Evolutionary conservation across 192 early-diverging fungal species (phyloP), one percentile per base, ranked within the genome.

Genomic region (Chytriomyces sp.): DNA sequence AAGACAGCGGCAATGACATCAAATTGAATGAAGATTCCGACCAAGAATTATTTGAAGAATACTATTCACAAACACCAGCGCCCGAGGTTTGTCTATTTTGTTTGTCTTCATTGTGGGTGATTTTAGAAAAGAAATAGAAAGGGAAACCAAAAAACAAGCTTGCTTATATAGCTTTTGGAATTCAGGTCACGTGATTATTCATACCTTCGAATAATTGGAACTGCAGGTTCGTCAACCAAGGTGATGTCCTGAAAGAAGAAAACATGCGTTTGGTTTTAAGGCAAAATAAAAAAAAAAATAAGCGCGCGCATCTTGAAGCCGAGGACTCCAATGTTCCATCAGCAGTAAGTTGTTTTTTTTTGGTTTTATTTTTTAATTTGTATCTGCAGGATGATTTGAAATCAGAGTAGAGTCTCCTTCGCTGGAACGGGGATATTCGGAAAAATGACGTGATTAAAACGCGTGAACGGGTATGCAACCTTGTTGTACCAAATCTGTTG

Each of bases 51-150:
- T 64, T 64, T 24, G 26, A 64, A 64, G 62, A 24, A 23, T 64
- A 64, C 23, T 64, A 64, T 64, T 64, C 62, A 8, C 62, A 64
- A 64, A 64, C 62, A 64, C 62, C 62, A 16, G 62, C 50, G 9
- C 9, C 9, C 18, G 50, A 53, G 50, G 50, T 53, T 53, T 53
- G 50, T 53, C 18, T 53, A 53, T 53, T 53, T 53, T 53, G 8
- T 53, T 10, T 53, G 18, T 53, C 50, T 53, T 53, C 50, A 53
- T 53, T 53, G 50, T n/a, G 50, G 8, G 50, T 53, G 50, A 10
- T 53, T 8, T 8, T 53, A 53, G 8, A 18, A 53, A 53, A 53
- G 50, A 10, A 18, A 53, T 10, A 8, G 50, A 53, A 53, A 53
- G 50, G 50, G 18, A 53, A 53, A 10, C 18, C 50, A 18, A 53